These are phyloP conservation scores for Alternaria angustiovoidea DNA, from an alignment of 2,329 filamentous ascomycete genomes.

Conservation along the genomic window DNA sequence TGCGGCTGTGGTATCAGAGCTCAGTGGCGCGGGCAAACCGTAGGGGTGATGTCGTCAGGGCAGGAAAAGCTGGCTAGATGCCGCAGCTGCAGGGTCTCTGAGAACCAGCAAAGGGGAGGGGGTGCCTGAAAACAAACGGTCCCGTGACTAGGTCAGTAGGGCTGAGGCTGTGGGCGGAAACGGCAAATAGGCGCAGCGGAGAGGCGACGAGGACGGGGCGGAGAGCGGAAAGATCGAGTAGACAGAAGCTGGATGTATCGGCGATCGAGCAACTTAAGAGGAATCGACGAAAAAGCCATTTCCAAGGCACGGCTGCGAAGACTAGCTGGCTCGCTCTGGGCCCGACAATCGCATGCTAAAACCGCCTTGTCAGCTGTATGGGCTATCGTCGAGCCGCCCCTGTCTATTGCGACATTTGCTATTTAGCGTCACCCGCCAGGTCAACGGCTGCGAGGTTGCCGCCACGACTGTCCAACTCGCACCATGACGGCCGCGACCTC, in stretches of 20 bases:
- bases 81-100: slow-evolving; percentile 12
- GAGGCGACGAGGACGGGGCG: slow-evolving; percentile 7
- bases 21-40: background rate
- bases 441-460: slow-evolving; percentile 14
- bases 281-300: slow-evolving; percentile 10
- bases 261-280: slow-evolving; percentile 19
- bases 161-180: slow-evolving; percentile 11
- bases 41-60: slow-evolving; percentile 1
- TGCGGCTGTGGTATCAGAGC: background rate
- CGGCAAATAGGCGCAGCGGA: slow-evolving; percentile 9
- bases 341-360: slow-evolving; percentile 13
- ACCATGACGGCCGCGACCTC: background rate
- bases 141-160: slow-evolving; percentile 16
- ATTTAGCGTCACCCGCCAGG: slow-evolving; percentile 8
- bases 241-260: slow-evolving; percentile 3
- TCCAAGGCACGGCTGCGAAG: slow-evolving; percentile 15
- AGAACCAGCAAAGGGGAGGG: background rate
- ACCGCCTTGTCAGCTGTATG: slow-evolving; percentile 16
- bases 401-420: slow-evolving; percentile 19
- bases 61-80: slow-evolving; percentile 7
- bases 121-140: slow-evolving; percentile 1
- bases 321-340: slow-evolving; percentile 10
- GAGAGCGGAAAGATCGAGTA: slow-evolving; percentile 6
- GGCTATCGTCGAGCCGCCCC: slow-evolving; percentile 9
- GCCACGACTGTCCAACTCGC: background rate